Percentiles rank a stretch among this genome's conserved stretches.
Conservation (phyloP, 2,329 filamentous ascomycete genomes). For the Thielaviopsis musarum region DNA sequence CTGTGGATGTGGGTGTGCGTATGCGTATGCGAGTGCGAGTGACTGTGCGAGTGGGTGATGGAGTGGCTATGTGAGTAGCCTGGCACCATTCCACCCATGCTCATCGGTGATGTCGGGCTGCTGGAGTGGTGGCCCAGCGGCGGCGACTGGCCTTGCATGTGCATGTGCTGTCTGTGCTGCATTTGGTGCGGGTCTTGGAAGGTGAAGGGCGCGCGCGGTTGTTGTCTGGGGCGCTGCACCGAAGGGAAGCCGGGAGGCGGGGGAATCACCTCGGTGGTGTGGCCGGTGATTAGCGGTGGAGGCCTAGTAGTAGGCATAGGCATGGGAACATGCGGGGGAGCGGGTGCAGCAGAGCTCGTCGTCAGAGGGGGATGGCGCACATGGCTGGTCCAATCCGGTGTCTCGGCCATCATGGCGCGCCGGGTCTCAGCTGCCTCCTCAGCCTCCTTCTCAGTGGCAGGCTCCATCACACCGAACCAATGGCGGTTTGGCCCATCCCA, state of each 20-base stretch:
- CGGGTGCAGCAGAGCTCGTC: no score
- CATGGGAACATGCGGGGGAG: no score
- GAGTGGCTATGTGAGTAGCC: no score
- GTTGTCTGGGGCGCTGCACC: background rate
- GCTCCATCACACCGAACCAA: background rate
- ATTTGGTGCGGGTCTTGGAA: background rate
- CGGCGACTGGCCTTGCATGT: background rate
- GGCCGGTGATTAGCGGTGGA: background rate
- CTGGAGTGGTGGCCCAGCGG: background rate
- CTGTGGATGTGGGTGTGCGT: no score
- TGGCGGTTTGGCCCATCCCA: background rate
- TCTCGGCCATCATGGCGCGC: background rate
- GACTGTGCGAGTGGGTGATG: no score
- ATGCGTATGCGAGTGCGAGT: no score
- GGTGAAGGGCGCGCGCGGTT: background rate
- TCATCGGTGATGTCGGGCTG: no score
- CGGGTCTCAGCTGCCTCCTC: background rate
- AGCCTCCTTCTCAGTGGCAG: no score
- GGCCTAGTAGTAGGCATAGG: background rate
- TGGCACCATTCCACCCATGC: no score
- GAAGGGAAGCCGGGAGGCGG: background rate
- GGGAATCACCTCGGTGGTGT: background rate
- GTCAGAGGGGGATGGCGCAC: background rate
- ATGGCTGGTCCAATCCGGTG: background rate
- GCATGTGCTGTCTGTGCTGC: no score